A percentile compares a stretch with the other conserved stretches of the same genome.
These are phyloP conservation scores for Phytophthora ohioensis DNA, from an alignment of 352 stramenopile species.

Conservation along the genomic window DNA sequence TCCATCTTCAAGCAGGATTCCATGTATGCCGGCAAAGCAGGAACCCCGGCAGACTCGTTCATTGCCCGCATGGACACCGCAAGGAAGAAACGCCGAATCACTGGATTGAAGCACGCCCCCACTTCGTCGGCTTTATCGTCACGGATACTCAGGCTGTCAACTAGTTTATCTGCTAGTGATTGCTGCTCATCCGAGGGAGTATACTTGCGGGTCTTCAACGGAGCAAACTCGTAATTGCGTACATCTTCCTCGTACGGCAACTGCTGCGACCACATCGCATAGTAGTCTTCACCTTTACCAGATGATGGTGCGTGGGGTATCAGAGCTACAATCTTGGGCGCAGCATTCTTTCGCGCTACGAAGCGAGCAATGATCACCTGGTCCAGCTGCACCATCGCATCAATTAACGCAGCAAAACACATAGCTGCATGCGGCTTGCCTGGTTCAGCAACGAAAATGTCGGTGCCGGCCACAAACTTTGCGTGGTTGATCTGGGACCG, in stretches of 20 bases:
- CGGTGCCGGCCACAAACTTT: slow-evolving; percentile 70
- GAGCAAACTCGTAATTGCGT: slow-evolving; percentile 80
- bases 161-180: slow-evolving; percentile 65
- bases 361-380: slow-evolving; percentile 84
- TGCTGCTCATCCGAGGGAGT: slow-evolving; percentile 68
- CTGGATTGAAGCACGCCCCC: slow-evolving; percentile 73
- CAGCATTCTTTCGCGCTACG: slow-evolving; percentile 78
- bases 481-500: slow-evolving; percentile 51
- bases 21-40: slow-evolving; percentile 62
- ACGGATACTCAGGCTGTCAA: slow-evolving; percentile 79
- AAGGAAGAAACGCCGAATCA: slow-evolving; percentile 79
- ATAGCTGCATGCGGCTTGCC: slow-evolving; percentile 69
- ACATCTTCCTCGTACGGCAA: slow-evolving; percentile 86
- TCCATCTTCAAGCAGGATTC: slow-evolving; percentile 77
- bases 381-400: slow-evolving; percentile 68
- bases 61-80: slow-evolving; percentile 65
- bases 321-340: slow-evolving; percentile 78
- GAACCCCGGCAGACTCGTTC: slow-evolving; percentile 55
- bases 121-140: slow-evolving; percentile 69
- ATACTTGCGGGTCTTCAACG: slow-evolving; percentile 62
- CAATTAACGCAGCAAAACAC: slow-evolving; percentile 67
- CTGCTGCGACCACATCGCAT: slow-evolving; percentile 78
- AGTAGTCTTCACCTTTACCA: slow-evolving; percentile 54
- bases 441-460: slow-evolving; percentile 83
- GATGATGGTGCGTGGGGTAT: slow-evolving; percentile 59